Conservation (phyloP, 768 basidiomycete genomes). For the Podaxis pistillaris region DNA sequence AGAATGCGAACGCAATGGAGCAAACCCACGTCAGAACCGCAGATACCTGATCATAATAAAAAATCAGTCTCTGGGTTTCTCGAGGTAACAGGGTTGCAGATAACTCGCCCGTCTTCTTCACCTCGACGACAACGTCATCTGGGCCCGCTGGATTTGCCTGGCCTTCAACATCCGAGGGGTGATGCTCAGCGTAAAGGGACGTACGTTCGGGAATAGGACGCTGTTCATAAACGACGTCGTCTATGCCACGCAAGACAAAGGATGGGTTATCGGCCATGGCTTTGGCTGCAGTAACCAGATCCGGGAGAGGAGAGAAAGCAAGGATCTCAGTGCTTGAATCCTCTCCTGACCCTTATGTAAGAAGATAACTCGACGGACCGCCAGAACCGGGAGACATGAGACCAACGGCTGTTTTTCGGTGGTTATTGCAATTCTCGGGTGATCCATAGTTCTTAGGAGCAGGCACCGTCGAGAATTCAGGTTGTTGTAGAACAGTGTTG, state of each 20-base stretch:
- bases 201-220: conserved; percentile 72
- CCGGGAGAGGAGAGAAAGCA: conserved; percentile 14
- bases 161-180: not conserved
- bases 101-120: conserved; percentile 83
- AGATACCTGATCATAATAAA: conserved; percentile 60
- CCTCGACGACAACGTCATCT: conserved; percentile 81
- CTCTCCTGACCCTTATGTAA: conserved; percentile 1
- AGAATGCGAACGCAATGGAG: conserved; percentile 4
- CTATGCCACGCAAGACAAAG: conserved; percentile 70
- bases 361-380: conserved; percentile 16
- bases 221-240: conserved; percentile 69
- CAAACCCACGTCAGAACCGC: conserved; percentile 76
- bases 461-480: not conserved
- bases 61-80: not conserved
- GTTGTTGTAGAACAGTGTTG: too few relatives aligned
- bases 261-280: conserved; percentile 75
- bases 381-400: conserved; percentile 2
- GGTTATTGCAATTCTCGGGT: not conserved
- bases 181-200: conserved; percentile 17
- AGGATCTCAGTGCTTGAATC: not conserved
- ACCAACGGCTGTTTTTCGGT: conserved; percentile 4
- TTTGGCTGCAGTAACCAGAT: not conserved
- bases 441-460: not conserved
- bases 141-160: conserved; percentile 46
- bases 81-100: not conserved